Base-by-base conservation (phyloP, 768 basidiomycete genomes). In the Mycena vulgaris region DNA sequence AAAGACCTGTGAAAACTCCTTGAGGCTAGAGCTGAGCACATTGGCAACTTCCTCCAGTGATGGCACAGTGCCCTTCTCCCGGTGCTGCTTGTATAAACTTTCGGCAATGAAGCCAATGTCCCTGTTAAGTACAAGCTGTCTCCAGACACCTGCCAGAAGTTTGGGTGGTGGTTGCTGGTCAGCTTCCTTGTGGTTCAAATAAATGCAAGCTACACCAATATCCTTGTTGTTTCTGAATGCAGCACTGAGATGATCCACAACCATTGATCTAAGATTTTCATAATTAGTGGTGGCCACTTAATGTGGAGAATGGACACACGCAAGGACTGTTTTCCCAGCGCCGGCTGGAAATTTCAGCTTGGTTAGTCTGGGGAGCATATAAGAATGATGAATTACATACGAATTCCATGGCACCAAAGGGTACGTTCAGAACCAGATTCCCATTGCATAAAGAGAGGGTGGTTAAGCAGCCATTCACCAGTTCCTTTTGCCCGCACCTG, bases 201-300 rank as follows among this genome's bases (percentile, higher is more conserved):
- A 39, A 39, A 39, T 39, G 14, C 39, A 39, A 39, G 39, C 39
- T 39, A 39, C 39, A 39, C 39, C 39, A 39, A 39, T 39, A 39
- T 39, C 39, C 14, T 39, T 39, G 39, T 39, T 39, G 9, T 39
- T 39, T 16, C 17, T 35, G 33, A 6, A 35, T 6, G 33, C 39
- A 39, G 39, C 19, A 59, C 25, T 59, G 35, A 59, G 39, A 59
- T 59, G 57, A 40, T 59, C 57, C 19, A 59, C 39, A 37, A 59
- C 57, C 25, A 39, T 37, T n/a, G 57, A 59, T 9, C 57, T 59
- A 59, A 14, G 23, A 49, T 59, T 59, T 8, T 40, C 25, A 25
- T 23, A 39, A n/a, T 37, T 27, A 39, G 25, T n/a, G n/a, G 33
- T 39, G 39, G 39, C 39, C 39, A 39, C 39, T 39, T 39, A 39